Conservation (phyloP, 2,329 filamentous ascomycete species). For the Biscogniauxia sp. region DNA sequence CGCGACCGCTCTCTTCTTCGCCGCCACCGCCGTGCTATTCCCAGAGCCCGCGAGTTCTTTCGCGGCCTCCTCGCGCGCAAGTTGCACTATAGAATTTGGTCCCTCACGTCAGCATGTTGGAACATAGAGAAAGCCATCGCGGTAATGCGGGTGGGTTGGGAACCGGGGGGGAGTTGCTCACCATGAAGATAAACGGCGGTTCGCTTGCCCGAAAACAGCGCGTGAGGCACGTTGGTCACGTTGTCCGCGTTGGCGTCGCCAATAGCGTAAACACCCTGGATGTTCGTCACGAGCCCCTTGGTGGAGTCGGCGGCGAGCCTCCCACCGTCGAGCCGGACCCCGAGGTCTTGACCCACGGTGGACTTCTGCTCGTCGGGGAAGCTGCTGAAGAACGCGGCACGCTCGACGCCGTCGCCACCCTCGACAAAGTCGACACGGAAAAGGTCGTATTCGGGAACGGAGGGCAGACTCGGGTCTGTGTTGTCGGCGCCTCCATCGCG, state of each 20-base stretch:
- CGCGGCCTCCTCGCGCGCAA: conserved; percentile 40
- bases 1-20: conserved; percentile 26
- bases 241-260: conserved; percentile 60
- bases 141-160: neutral
- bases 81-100: conserved; percentile 33
- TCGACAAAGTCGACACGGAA: conserved; percentile 54
- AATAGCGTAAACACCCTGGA: conserved; percentile 54
- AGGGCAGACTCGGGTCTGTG: conserved; percentile 41
- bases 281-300: conserved; percentile 49
- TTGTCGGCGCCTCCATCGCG: conserved; percentile 35
- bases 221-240: conserved; percentile 60
- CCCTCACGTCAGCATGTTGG: neutral
- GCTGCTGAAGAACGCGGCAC: conserved; percentile 52
- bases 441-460: conserved; percentile 49
- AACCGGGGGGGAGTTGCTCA: conserved; percentile 36
- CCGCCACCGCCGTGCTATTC: conserved; percentile 9
- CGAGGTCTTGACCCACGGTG: conserved; percentile 43
- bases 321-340: conserved; percentile 43
- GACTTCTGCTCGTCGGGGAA: conserved; percentile 49
- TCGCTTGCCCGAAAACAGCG: conserved; percentile 57
- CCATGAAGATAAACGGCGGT: conserved; percentile 57
- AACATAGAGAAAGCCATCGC: no score
- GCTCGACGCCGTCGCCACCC: conserved; percentile 39
- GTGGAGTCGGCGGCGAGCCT: conserved; percentile 42
- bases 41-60: conserved; percentile 30